These are phyloP conservation scores for Nadsonia commutata DNA, from an alignment of 1,139 yeast species.

Conservation along the genomic window DNA sequence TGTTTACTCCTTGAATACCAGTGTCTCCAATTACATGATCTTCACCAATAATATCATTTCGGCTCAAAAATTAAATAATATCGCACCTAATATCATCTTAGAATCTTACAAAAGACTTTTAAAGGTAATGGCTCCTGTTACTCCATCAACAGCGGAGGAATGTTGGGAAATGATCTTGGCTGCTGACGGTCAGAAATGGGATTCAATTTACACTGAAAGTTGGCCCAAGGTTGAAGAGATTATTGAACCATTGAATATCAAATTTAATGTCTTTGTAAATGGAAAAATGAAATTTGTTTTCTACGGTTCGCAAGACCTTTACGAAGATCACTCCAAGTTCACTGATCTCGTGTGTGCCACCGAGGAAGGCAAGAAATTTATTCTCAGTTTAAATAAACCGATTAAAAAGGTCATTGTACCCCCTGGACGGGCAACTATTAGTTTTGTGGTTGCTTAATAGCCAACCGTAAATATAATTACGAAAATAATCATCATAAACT, in stretches of 20 bases:
- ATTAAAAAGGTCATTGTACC: conserved; percentile 2
- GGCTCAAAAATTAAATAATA: conserved; percentile 22
- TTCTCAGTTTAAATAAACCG: conserved; percentile 3
- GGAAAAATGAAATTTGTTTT: conserved; percentile 6
- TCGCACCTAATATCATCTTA: conserved; percentile 22
- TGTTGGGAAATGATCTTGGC: conserved; percentile 44
- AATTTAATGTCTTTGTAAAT: conserved; percentile 11
- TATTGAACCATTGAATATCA: conserved; percentile 7
- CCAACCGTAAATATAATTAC: not conserved
- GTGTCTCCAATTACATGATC: conserved; percentile 83
- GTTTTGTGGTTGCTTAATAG: not conserved
- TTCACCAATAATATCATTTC: conserved; percentile 39
- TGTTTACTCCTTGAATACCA: conserved; percentile 60
- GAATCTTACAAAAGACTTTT: conserved; percentile 41
- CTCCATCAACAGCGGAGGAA: conserved; percentile 77
- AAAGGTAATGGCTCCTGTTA: conserved; percentile 51
- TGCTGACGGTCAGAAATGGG: conserved; percentile 26
- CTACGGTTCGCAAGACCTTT: conserved; percentile 2
- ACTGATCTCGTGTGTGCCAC: conserved; percentile 3
- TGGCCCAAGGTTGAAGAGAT: conserved; percentile 18
- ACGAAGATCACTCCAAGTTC: conserved; percentile 1
- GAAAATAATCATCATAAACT: no score
- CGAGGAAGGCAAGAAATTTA: conserved; percentile 1
- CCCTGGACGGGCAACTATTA: not conserved
- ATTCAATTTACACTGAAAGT: conserved; percentile 33